Base-by-base conservation (phyloP, 257 asterid species). In the Salvia miltiorrhiza region DNA sequence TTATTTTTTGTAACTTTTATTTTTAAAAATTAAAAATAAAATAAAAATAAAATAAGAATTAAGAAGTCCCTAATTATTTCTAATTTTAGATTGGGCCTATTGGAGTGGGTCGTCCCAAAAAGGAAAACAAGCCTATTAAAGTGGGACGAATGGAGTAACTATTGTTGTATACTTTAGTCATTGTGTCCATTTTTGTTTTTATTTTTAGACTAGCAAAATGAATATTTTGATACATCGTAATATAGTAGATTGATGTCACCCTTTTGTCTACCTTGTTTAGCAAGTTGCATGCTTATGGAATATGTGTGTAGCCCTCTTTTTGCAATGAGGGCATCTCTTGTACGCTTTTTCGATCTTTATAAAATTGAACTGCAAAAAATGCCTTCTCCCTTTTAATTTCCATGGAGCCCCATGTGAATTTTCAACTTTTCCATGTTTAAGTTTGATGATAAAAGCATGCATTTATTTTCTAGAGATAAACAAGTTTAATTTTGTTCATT, bases 211-310 rank as follows among this genome's bases (percentile, higher is more conserved):
- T n/a, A n/a, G n/a, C n/a, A n/a, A n/a, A n/a, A n/a, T n/a, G n/a
- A n/a, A n/a, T n/a, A n/a, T n/a, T n/a, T n/a, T n/a, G n/a, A n/a
- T n/a, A n/a, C n/a, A n/a, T n/a, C n/a, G n/a, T n/a, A n/a, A n/a
- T n/a, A n/a, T n/a, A n/a, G n/a, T n/a, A 26, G 4, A 26, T 63
- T 35, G 17, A 59, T 10, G 30, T 28, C 61, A 14, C 47, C 59
- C 49, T 53, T 72, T 63, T 63, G 39, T 72, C 65, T 61, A 17
- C 41, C 70, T 72, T 62, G 57, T 63, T 54, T 52, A 43, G 26
- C 39, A 64, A 60, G 76, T 60, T 60, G 54, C 39, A 41, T 72
- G 63, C 40, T 23, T 24, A 14, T 40, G 16, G 69, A 28, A 23
- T 44, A 63, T 24, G n/a, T n/a, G 52, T 47, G 24, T 47, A n/a